Percentiles rank a stretch among this genome's conserved stretches.
These are phyloP conservation scores for Gnetum montanum DNA, from an alignment of 75 land plant species.

Conservation along the genomic window DNA sequence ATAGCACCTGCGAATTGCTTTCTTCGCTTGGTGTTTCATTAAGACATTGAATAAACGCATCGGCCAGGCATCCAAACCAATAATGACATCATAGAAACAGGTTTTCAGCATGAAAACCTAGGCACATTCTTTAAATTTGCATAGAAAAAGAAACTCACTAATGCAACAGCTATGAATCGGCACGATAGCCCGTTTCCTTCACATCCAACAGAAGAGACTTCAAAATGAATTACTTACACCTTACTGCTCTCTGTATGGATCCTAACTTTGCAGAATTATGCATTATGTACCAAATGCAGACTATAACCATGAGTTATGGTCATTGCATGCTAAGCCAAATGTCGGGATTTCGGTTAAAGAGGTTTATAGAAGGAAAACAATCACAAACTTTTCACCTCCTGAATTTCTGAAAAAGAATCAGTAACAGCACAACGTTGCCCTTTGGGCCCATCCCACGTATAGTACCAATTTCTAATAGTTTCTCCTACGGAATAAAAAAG, in stretches of 20 bases:
- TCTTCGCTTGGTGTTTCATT: too few relatives aligned
- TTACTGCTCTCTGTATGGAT: not conserved
- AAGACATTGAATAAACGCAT: too few relatives aligned
- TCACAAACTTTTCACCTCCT: not conserved
- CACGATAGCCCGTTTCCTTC: not conserved
- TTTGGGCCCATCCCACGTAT: not conserved
- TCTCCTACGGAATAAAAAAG: not conserved
- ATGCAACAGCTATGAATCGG: not conserved
- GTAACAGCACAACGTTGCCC: not conserved
- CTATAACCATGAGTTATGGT: not conserved
- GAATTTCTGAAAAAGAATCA: constrained; percentile 4
- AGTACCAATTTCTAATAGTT: too few relatives aligned
- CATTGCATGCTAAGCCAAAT: not conserved
- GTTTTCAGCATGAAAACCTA: constrained; percentile 10
- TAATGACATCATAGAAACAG: not conserved
- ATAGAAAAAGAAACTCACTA: too few relatives aligned
- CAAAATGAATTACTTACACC: not conserved
- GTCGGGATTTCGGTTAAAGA: too few relatives aligned
- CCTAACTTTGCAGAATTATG: not conserved
- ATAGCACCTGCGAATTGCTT: too few relatives aligned
- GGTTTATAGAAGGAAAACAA: too few relatives aligned
- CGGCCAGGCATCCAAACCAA: too few relatives aligned
- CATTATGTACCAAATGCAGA: not conserved
- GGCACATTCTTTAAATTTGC: not conserved
- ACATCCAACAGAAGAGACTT: not conserved